Evolutionary conservation across 257 asterid species (phyloP).

Genomic region (Solanum sejunctum): DNA sequence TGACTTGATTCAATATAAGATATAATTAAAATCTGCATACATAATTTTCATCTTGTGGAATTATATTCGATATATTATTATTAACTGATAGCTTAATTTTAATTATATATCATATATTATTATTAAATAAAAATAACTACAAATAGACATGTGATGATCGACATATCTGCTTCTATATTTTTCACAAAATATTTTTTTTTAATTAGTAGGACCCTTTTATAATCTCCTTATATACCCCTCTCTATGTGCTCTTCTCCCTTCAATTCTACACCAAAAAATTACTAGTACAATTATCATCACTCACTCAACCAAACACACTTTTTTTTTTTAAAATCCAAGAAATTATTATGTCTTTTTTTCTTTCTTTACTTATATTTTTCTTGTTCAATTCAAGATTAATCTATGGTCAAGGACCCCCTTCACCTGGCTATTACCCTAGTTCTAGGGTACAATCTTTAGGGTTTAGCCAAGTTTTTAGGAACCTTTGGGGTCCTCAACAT

Average conservation of each 20-base stretch:
- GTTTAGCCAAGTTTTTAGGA: conserved; percentile 45
- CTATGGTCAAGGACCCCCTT: conserved; percentile 62
- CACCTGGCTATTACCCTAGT: conserved; percentile 78
- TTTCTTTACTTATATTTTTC: conserved; percentile 20
- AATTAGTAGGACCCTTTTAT: conserved; percentile 23
- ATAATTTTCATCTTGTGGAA: too few species aligned
- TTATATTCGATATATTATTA: too few species aligned
- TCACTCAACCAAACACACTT: background rate
- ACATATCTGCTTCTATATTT: too few species aligned
- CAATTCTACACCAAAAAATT: background rate
- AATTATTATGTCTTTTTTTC: conserved; percentile 26
- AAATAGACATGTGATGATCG: too few species aligned
- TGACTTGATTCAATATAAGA: background rate
- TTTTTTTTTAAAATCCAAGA: background rate
- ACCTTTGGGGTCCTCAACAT: conserved; percentile 85
- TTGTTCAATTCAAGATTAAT: conserved; percentile 19
- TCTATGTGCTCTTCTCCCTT: background rate
- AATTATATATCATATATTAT: too few species aligned
- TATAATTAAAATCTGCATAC: too few species aligned
- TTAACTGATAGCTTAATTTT: background rate
- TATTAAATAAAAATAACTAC: too few species aligned
- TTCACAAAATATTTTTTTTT: background rate
- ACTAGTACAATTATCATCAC: background rate
- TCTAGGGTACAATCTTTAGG: conserved; percentile 33
- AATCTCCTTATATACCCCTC: conserved; percentile 30